These are phyloP conservation scores for Craterostigma plantagineum DNA, from an alignment of 257 asterid genomes.

Conservation along the genomic window DNA sequence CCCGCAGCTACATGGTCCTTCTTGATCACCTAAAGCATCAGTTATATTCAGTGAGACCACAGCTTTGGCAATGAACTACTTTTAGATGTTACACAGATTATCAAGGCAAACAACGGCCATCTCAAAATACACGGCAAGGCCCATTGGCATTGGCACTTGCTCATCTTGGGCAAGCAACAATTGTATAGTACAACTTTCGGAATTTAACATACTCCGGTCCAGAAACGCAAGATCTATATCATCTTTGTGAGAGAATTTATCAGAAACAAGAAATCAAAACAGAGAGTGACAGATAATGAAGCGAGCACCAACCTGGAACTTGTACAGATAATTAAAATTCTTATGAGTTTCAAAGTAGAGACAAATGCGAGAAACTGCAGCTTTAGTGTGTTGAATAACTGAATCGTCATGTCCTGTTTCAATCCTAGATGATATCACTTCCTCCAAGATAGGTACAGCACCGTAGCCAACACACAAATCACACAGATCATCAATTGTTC, in stretches of 20 bases:
- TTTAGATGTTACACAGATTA: too few relatives aligned
- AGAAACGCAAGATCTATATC: too few relatives aligned
- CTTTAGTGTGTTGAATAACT: conserved; percentile 62
- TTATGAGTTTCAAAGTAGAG: conserved; percentile 81
- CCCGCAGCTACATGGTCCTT: conserved; percentile 94
- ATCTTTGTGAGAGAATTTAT: background rate
- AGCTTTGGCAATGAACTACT: background rate
- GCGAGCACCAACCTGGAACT: conserved; percentile 54
- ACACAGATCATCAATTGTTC: conserved; percentile 80
- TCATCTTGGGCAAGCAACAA: too few relatives aligned
- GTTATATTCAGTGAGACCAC: conserved; percentile 8
- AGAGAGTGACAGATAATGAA: conserved; percentile 9
- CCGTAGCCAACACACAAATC: conserved; percentile 78
- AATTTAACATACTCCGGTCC: too few relatives aligned
- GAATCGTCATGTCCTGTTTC: conserved; percentile 32
- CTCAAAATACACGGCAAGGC: too few relatives aligned
- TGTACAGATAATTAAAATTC: conserved; percentile 77
- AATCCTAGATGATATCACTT: conserved; percentile 52
- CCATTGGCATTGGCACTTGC: too few relatives aligned
- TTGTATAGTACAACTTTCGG: too few relatives aligned
- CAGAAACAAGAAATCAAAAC: conserved; percentile 10
- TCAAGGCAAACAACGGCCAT: too few relatives aligned
- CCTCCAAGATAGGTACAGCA: conserved; percentile 77
- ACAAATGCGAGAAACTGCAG: conserved; percentile 87
- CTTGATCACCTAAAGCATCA: conserved; percentile 53